phyloP scores from a whole-genome alignment of 768 basidiomycete species.

The Gymnopilus dilepis region DNA sequence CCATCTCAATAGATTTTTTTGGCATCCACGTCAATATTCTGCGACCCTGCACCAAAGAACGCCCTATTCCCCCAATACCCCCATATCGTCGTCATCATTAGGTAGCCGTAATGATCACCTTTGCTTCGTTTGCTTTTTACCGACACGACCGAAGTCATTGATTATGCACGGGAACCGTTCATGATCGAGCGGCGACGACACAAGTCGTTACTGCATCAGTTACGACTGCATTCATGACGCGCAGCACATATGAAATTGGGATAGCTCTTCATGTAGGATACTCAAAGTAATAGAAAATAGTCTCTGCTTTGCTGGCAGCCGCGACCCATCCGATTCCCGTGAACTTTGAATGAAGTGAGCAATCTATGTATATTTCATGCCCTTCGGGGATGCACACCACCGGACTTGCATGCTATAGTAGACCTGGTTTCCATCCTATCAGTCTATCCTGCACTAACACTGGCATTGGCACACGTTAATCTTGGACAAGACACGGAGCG shows the following conservation, averaged over 20 bases:
- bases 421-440: background rate
- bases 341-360: background rate
- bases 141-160: background rate
- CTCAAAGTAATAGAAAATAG: slow-evolving; percentile 1
- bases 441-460: slow-evolving; percentile 3
- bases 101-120: background rate
- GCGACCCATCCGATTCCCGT: background rate
- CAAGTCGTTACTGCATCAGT: background rate
- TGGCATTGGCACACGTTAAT: slow-evolving; percentile 5
- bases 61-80: slow-evolving; percentile 4
- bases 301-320: background rate
- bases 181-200: background rate
- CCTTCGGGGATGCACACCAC: background rate
- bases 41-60: slow-evolving; percentile 10
- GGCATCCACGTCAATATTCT: background rate
- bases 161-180: slow-evolving; percentile 5
- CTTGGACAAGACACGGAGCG: background rate
- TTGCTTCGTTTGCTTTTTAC: background rate
- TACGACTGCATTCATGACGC: background rate
- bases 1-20: background rate
- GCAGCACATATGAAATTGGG: background rate
- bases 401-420: slow-evolving; percentile 2
- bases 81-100: background rate
- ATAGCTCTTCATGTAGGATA: background rate
- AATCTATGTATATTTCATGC: background rate